These are phyloP conservation scores for Neocucurbitaria cava DNA, from an alignment of 2,329 filamentous ascomycete species.

Conservation along the genomic window DNA sequence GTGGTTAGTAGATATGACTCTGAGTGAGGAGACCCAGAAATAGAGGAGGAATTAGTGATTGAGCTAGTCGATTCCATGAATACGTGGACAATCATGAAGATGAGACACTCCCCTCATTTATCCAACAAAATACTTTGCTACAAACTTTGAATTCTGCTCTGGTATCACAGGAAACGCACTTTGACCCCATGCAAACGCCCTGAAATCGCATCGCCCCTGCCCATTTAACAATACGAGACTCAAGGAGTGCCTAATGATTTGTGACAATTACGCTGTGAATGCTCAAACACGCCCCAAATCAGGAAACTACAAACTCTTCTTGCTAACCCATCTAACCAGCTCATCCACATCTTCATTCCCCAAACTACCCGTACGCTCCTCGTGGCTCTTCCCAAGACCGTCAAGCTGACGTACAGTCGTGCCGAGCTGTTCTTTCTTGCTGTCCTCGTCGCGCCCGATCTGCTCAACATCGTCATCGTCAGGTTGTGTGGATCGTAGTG, in stretches of 20 bases:
- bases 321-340: conserved; percentile 14
- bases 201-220: no score
- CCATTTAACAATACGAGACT: no score
- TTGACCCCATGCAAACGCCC: no score
- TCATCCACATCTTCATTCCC: conserved; percentile 14
- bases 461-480: background rate
- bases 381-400: background rate
- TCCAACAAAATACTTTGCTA: no score
- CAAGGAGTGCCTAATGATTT: background rate
- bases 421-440: conserved; percentile 25
- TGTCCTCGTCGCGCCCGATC: conserved; percentile 11
- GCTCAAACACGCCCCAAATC: background rate
- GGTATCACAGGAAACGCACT: no score
- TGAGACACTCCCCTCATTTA: no score
- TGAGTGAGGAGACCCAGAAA: no score
- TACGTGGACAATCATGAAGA: background rate
- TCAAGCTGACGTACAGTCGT: conserved; percentile 32
- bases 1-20: no score
- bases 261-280: background rate
- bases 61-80: background rate
- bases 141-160: no score
- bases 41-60: background rate
- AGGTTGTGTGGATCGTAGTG: background rate
- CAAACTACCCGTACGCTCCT: background rate
- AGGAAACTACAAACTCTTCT: background rate